Percentiles rank a stretch among this genome's conserved stretches.
These are phyloP conservation scores for Apiospora rasikravindrae DNA, from an alignment of 2,329 filamentous ascomycete genomes.

Conservation along the genomic window DNA sequence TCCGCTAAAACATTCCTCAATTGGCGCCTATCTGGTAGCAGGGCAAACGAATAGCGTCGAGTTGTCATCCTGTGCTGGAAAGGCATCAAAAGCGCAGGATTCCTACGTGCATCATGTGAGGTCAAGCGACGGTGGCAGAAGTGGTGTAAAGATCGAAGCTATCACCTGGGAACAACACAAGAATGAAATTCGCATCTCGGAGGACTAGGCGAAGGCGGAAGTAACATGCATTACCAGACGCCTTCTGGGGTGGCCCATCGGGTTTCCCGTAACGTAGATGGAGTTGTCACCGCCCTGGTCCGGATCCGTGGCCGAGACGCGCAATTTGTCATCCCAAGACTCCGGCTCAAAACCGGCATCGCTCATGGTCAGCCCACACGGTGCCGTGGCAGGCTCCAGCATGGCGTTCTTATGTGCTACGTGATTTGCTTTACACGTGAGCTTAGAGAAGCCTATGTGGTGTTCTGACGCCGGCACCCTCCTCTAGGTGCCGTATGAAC, in stretches of 20 bases:
- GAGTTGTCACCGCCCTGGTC: conserved; percentile 23
- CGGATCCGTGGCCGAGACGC: conserved; percentile 23
- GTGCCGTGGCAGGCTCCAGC: conserved; percentile 25
- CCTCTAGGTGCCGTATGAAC: background rate
- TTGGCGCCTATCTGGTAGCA: conserved; percentile 5
- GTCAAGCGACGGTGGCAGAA: background rate
- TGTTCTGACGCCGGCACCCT: background rate
- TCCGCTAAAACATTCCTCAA: background rate
- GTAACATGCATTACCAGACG: conserved; percentile 24
- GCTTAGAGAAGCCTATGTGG: background rate
- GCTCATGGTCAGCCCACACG: conserved; percentile 25
- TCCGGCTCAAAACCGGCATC: conserved; percentile 25
- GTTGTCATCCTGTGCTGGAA: conserved; percentile 24
- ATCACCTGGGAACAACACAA: conserved; percentile 28
- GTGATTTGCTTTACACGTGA: background rate
- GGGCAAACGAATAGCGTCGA: conserved; percentile 22
- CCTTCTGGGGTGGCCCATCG: conserved; percentile 22
- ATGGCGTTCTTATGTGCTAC: conserved; percentile 9
- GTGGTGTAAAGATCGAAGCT: conserved; percentile 22
- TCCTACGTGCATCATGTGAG: too few species aligned
- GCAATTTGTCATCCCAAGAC: conserved; percentile 26
- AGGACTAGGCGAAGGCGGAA: conserved; percentile 27
- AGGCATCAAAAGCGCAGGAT: conserved; percentile 25
- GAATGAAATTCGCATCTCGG: conserved; percentile 22
- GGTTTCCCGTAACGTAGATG: conserved; percentile 25